Conservation (phyloP, 176 grass and related monocot species). For the Oryza brachyantha region DNA sequence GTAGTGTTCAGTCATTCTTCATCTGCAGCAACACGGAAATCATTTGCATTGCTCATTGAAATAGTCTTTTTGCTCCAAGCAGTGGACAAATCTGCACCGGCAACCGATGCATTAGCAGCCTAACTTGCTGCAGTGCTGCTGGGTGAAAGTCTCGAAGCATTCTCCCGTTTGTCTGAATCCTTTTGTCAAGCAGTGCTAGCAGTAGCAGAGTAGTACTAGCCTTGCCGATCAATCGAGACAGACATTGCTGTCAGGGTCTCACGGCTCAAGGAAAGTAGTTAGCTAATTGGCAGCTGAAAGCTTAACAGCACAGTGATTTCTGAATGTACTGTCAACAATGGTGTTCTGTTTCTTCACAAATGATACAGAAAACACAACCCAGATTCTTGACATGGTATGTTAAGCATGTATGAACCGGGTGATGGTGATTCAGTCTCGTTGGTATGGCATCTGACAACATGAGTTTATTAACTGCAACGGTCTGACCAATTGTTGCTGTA, state of each 20-base stretch:
- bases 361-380: not conserved
- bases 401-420: not conserved
- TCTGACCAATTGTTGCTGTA: not conserved
- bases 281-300: not conserved
- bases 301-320: not conserved
- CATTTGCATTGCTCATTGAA: too few species aligned
- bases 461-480: not conserved
- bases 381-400: not conserved
- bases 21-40: not conserved
- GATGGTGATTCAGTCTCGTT: not conserved
- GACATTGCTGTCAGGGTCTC: conserved; percentile 29
- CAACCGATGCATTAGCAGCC: not conserved
- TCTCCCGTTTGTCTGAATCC: not conserved
- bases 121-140: not conserved
- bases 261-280: conserved; percentile 5
- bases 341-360: not conserved
- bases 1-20: not conserved
- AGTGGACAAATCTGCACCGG: not conserved
- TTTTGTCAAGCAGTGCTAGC: not conserved
- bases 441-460: not conserved
- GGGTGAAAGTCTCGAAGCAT: not conserved
- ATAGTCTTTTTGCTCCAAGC: not conserved
- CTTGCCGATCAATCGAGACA: not conserved
- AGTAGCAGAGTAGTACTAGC: too few species aligned
- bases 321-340: too few species aligned